A percentile compares a stretch with the other conserved stretches of the same genome.
These are phyloP conservation scores for Pulveroboletus frians DNA, from an alignment of 768 basidiomycete species.

Conservation along the genomic window DNA sequence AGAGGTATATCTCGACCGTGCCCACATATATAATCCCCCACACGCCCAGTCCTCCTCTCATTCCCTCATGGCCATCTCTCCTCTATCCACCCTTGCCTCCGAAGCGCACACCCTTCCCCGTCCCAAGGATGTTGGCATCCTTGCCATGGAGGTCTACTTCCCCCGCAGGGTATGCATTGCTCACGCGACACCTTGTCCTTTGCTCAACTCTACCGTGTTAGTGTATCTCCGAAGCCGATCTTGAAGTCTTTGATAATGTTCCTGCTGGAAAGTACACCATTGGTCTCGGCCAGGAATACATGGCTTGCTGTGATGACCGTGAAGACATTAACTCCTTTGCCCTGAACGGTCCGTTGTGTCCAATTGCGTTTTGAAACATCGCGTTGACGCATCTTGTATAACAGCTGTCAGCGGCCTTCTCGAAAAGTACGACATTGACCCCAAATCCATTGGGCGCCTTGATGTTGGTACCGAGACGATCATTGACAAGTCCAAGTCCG, in stretches of 20 bases:
- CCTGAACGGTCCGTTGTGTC: constrained; percentile 67
- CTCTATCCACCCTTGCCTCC: constrained; percentile 5
- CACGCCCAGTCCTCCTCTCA: neutral
- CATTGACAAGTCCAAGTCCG: constrained; percentile 99
- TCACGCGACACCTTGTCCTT: constrained; percentile 5
- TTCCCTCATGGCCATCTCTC: constrained; percentile 23
- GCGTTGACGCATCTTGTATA: neutral
- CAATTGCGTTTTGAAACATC: neutral
- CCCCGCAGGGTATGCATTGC: constrained; percentile 68
- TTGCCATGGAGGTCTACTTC: constrained; percentile 92
- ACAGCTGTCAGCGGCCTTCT: constrained; percentile 85
- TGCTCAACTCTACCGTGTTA: constrained; percentile 28
- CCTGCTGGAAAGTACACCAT: constrained; percentile 98
- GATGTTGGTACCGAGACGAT: constrained; percentile 99
- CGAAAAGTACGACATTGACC: constrained; percentile 93
- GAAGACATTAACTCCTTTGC: constrained; percentile 99
- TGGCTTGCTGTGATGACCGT: constrained; percentile 98
- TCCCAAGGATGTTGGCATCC: constrained; percentile 91
- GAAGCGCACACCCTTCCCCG: constrained; percentile 36
- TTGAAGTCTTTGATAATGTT: constrained; percentile 93
- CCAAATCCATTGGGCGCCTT: constrained; percentile 92
- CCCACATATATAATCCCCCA: constrained; percentile 22
- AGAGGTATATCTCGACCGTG: neutral
- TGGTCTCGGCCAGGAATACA: constrained; percentile 94
- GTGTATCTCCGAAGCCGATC: constrained; percentile 94